phyloP scores from a whole-genome alignment of 352 stramenopile genomes.

The Phytophthora uliginosa region DNA sequence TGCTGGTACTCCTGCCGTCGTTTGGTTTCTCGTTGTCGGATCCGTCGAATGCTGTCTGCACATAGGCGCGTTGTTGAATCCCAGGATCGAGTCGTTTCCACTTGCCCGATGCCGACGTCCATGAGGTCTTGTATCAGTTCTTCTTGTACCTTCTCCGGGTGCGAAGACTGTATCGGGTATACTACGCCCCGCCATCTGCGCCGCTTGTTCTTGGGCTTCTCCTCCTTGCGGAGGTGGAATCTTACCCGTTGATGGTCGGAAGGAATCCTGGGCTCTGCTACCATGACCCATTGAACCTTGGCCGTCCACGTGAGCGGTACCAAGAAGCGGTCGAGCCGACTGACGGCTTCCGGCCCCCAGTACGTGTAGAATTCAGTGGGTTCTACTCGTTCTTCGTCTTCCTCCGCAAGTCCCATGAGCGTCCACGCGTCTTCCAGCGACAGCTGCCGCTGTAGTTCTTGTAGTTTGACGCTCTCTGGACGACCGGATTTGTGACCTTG shows the following conservation, averaged over 20 bases:
- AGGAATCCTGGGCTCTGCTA: neutral
- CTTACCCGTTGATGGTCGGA: constrained; percentile 9
- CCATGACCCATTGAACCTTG: neutral
- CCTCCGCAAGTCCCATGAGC: neutral
- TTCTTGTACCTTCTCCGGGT: neutral
- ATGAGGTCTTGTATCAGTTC: neutral
- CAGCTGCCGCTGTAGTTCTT: neutral
- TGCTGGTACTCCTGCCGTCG: neutral
- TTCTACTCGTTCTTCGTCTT: neutral
- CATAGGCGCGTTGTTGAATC: neutral
- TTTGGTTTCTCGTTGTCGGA: neutral
- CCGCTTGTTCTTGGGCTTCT: neutral
- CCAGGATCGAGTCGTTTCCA: neutral
- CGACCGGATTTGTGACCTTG: too few species aligned
- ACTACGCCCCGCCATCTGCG: neutral
- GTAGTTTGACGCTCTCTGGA: constrained; percentile 1
- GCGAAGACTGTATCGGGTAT: neutral
- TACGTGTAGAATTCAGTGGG: constrained; percentile 4
- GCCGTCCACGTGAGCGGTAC: neutral
- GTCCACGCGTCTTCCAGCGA: neutral
- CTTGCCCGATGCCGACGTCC: neutral
- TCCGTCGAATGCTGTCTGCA: neutral
- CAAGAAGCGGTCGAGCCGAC: neutral
- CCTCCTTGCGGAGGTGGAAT: neutral
- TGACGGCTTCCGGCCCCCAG: neutral